These are phyloP conservation scores for Hypericum perforatum DNA, from an alignment of 345 rosid species.

Conservation along the genomic window DNA sequence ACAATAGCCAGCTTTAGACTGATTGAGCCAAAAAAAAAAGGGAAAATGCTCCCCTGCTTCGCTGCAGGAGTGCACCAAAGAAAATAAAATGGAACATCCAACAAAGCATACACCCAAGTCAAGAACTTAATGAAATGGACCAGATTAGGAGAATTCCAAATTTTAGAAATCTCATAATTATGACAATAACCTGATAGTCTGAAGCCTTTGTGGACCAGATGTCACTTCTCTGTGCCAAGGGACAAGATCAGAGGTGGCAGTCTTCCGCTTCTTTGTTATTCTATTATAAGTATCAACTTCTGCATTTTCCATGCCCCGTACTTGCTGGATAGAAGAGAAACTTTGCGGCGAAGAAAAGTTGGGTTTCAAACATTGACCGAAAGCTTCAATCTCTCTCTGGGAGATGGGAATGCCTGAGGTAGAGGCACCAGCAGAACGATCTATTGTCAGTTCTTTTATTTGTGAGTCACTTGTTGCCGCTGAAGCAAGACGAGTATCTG, in stretches of 20 bases:
- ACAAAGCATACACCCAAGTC: too few relatives aligned
- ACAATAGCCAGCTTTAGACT: conserved; percentile 2
- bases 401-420: conserved; percentile 21
- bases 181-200: conserved; percentile 48
- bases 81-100: too few relatives aligned
- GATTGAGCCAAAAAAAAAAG: not conserved
- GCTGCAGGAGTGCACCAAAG: not conserved
- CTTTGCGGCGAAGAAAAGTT: conserved; percentile 30
- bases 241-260: conserved; percentile 33
- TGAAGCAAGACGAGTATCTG: conserved; percentile 17
- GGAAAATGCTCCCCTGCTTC: not conserved
- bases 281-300: conserved; percentile 39
- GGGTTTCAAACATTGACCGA: conserved; percentile 44
- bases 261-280: conserved; percentile 62
- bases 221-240: conserved; percentile 64
- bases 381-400: conserved; percentile 50
- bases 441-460: conserved; percentile 24
- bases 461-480: conserved; percentile 12
- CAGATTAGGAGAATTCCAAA: not conserved
- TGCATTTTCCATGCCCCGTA: conserved; percentile 43
- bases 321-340: conserved; percentile 37
- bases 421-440: conserved; percentile 20
- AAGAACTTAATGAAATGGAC: too few relatives aligned
- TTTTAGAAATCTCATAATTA: not conserved
- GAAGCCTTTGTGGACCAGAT: conserved; percentile 34